phyloP scores from a whole-genome alignment of 129 eudicot species.

The Rutidosis leptorrhynchoides region DNA sequence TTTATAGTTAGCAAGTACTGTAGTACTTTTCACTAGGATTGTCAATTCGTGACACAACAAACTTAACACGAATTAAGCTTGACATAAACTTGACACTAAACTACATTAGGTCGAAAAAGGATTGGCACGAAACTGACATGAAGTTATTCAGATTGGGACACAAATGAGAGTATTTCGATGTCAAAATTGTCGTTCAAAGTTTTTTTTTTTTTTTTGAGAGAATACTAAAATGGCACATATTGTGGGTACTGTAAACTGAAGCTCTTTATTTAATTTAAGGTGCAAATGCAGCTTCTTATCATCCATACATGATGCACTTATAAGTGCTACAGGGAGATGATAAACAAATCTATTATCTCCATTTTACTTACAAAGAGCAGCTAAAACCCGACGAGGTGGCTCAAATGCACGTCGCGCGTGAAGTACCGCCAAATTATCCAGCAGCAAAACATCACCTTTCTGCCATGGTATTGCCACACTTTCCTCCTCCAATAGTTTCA shows the following conservation, averaged over 20 bases:
- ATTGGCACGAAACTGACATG: background rate
- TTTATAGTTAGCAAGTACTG: conserved; percentile 4
- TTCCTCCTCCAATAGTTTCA: conserved; percentile 34
- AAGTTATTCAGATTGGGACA: background rate
- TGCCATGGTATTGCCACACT: conserved; percentile 40
- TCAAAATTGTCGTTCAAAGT: too few relatives aligned
- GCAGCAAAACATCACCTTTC: conserved; percentile 38
- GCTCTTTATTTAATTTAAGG: conserved; percentile 14
- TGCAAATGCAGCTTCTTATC: conserved; percentile 22
- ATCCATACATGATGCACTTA: conserved; percentile 8
- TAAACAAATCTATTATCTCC: background rate
- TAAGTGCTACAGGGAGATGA: background rate
- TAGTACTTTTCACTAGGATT: background rate
- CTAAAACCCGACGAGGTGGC: conserved; percentile 40
- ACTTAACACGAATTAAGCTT: background rate
- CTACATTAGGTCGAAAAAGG: background rate
- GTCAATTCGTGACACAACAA: too few relatives aligned
- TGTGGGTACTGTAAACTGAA: background rate
- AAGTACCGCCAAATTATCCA: conserved; percentile 41
- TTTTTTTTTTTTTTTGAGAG: too few relatives aligned
- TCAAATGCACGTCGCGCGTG: conserved; percentile 33
- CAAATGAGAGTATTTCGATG: too few relatives aligned
- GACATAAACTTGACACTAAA: background rate
- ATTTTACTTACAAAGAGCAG: conserved; percentile 37
- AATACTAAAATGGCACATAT: background rate